phyloP scores from a whole-genome alignment of 805 yeast species.

The Maudiozyma saulgeensis region DNA sequence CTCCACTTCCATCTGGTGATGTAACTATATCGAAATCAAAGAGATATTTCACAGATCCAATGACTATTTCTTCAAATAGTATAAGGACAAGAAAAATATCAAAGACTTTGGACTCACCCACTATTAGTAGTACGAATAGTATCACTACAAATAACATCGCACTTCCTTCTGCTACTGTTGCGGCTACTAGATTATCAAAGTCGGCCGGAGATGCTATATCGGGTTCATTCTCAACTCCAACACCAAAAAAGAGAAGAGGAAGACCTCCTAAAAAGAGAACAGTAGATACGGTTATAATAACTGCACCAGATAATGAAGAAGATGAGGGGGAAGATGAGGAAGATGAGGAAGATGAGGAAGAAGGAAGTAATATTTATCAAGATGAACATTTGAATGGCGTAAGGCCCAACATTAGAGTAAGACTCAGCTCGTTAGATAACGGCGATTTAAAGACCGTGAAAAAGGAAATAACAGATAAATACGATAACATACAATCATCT shows the following conservation, averaged over 20 bases:
- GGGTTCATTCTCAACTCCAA: background rate
- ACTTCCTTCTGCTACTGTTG: slow-evolving; percentile 2
- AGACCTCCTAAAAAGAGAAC: slow-evolving; percentile 29
- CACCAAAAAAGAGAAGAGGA: slow-evolving; percentile 24
- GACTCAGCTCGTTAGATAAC: too few species aligned
- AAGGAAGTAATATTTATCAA: background rate
- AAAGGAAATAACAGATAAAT: too few species aligned
- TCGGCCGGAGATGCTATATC: background rate
- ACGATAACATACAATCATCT: too few species aligned
- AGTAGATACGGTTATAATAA: slow-evolving; percentile 20
- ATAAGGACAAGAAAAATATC: background rate
- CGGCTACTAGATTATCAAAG: background rate
- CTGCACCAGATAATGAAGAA: slow-evolving; percentile 9
- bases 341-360: background rate
- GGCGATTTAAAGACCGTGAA: too few species aligned
- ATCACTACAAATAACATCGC: background rate
- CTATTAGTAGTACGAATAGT: background rate
- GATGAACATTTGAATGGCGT: background rate
- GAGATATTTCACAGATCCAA: slow-evolving; percentile 26
- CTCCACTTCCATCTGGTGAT: slow-evolving; percentile 21
- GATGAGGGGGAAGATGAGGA: too few species aligned
- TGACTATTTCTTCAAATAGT: background rate
- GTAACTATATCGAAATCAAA: slow-evolving; percentile 25
- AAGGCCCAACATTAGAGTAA: too few species aligned
- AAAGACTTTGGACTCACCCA: background rate